Conservation (phyloP, 352 stramenopile genomes). For the Phytophthora capsici region DNA sequence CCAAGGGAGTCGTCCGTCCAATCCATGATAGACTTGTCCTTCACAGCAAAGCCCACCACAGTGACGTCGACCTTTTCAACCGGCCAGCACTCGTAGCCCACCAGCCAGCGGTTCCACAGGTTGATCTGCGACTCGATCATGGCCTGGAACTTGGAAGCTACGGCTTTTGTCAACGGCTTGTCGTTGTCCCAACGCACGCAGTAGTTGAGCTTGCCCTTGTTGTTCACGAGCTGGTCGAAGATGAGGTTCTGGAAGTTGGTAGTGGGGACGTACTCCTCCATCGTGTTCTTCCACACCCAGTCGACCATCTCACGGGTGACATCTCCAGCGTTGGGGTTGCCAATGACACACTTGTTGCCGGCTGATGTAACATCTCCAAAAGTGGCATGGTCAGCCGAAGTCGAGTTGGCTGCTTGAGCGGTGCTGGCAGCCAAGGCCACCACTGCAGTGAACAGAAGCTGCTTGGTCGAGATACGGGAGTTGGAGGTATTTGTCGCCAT, state of each 20-base stretch:
- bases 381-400: constrained; percentile 1
- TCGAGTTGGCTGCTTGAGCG: not conserved
- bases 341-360: constrained; percentile 2
- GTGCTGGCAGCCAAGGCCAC: not conserved
- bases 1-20: constrained; percentile 42
- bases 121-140: constrained; percentile 4
- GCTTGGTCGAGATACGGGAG: not conserved
- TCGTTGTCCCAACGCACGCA: constrained; percentile 18
- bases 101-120: constrained; percentile 1
- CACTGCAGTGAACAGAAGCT: not conserved
- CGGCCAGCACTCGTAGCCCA: constrained; percentile 16
- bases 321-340: not conserved
- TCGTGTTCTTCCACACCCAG: constrained; percentile 11
- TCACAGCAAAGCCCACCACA: constrained; percentile 43
- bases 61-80: constrained; percentile 33
- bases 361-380: constrained; percentile 2
- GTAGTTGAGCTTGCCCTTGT: constrained; percentile 11
- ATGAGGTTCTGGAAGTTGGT: constrained; percentile 11
- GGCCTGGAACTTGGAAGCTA: constrained; percentile 9
- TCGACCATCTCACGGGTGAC: not conserved
- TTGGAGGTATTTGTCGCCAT: not conserved
- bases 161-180: constrained; percentile 3
- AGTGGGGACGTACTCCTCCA: constrained; percentile 5
- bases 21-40: constrained; percentile 42
- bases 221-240: constrained; percentile 17